These are phyloP conservation scores for Euryodendron excelsum DNA, from an alignment of 148 eudicot species.

Conservation along the genomic window DNA sequence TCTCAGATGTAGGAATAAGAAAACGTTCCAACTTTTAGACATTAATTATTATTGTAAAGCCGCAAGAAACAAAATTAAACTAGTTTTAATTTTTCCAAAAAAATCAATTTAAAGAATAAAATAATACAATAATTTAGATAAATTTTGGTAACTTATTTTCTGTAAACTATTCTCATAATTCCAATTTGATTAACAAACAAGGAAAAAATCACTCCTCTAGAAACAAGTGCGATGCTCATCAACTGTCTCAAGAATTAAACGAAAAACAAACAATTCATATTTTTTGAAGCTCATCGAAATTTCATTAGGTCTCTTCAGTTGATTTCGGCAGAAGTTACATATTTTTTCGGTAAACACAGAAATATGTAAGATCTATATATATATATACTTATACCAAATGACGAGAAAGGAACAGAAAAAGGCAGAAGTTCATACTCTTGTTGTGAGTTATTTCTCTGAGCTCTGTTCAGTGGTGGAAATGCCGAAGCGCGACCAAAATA, in stretches of 20 bases:
- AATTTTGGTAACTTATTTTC: too few species aligned
- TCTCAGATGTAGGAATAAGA: too few species aligned
- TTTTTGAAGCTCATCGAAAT: too few species aligned
- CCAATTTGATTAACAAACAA: neutral
- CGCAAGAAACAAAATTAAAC: neutral
- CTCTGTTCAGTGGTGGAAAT: neutral
- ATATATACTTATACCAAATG: neutral
- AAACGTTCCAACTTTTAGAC: too few species aligned
- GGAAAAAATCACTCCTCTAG: neutral
- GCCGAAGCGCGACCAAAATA: neutral
- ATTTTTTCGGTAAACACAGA: too few species aligned
- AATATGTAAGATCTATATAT: too few species aligned
- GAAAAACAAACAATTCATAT: too few species aligned
- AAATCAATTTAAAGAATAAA: neutral
- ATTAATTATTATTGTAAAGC: too few species aligned
- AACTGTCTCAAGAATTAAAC: neutral
- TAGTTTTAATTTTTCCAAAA: neutral
- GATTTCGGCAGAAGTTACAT: neutral
- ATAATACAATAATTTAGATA: too few species aligned
- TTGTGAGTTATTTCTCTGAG: neutral
- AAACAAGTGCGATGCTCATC: neutral
- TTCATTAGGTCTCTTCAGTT: neutral
- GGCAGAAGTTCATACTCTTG: slow-evolving; percentile 7
- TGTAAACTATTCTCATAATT: neutral
- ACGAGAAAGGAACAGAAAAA: neutral